phyloP scores from a whole-genome alignment of 805 yeast genomes.

The Metschnikowia rubicola region DNA sequence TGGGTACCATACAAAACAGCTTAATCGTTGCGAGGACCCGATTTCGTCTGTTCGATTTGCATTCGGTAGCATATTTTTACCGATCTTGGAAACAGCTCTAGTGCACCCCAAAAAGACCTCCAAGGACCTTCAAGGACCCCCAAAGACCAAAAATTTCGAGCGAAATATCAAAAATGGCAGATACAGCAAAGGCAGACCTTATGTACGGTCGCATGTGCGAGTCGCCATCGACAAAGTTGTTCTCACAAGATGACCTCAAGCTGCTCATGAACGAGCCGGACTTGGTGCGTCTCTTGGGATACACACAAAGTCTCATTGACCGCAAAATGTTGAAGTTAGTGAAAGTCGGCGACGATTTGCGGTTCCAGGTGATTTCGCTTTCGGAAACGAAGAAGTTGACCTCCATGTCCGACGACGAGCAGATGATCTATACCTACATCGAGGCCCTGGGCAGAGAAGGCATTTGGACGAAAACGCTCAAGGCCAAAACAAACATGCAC shows the following conservation, averaged over 20 bases:
- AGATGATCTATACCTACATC: constrained; percentile 84
- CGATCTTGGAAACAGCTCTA: no score
- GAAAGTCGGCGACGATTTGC: constrained; percentile 61
- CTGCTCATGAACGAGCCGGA: constrained; percentile 42
- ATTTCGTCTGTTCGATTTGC: no score
- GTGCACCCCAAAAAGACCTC: no score
- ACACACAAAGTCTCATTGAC: constrained; percentile 52
- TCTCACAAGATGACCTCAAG: constrained; percentile 67
- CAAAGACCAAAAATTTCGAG: no score
- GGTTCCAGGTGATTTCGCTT: constrained; percentile 70
- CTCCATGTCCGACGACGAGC: constrained; percentile 82
- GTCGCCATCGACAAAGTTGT: constrained; percentile 47
- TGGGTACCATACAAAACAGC: no score
- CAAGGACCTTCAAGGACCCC: no score
- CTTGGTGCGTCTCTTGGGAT: constrained; percentile 41
- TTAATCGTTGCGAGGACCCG: no score
- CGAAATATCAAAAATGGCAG: constrained; percentile 3
- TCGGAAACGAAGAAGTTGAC: constrained; percentile 75
- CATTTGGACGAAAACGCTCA: constrained; percentile 90
- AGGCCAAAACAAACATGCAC: constrained; percentile 83
- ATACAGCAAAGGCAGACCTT: constrained; percentile 41
- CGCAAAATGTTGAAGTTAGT: constrained; percentile 65
- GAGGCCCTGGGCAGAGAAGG: constrained; percentile 94
- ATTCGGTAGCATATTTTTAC: no score
- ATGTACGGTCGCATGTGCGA: constrained; percentile 66